Percentiles rank a stretch among this genome's conserved stretches.
These are phyloP conservation scores for Nemania sp. DNA, from an alignment of 2,329 filamentous ascomycete species.

Conservation along the genomic window DNA sequence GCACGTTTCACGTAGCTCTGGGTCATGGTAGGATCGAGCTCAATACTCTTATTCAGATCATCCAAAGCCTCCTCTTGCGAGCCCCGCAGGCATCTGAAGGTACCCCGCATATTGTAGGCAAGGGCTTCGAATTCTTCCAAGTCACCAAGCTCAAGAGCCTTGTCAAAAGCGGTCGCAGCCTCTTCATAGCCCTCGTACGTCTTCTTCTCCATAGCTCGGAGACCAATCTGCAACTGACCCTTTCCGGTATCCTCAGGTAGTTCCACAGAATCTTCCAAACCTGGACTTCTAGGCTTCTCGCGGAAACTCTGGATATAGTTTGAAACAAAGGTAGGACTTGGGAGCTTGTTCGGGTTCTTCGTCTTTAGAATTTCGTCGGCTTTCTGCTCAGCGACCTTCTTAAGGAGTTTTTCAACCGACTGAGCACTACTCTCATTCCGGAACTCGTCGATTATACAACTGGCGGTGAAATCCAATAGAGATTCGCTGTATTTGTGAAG, in stretches of 20 bases:
- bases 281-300: constrained; percentile 79
- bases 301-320: constrained; percentile 99
- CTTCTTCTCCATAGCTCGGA: constrained; percentile 84
- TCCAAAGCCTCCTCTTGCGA: constrained; percentile 84
- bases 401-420: constrained; percentile 90
- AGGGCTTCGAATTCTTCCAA: constrained; percentile 87
- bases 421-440: constrained; percentile 89
- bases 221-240: constrained; percentile 85
- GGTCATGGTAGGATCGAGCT: constrained; percentile 86
- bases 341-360: constrained; percentile 87
- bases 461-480: constrained; percentile 96
- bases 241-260: constrained; percentile 82
- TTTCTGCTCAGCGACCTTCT: constrained; percentile 96
- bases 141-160: constrained; percentile 83
- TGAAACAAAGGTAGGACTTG: constrained; percentile 95
- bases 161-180: constrained; percentile 86
- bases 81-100: constrained; percentile 91
- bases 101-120: constrained; percentile 96
- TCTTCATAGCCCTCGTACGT: constrained; percentile 93
- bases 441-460: constrained; percentile 99
- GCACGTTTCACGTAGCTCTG: constrained; percentile 99
- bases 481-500: constrained; percentile 92
- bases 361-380: constrained; percentile 86
- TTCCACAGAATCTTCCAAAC: constrained; percentile 84
- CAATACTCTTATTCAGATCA: constrained; percentile 92